phyloP scores from a whole-genome alignment of 2,329 filamentous ascomycete genomes.

The Xylaria sp. region DNA sequence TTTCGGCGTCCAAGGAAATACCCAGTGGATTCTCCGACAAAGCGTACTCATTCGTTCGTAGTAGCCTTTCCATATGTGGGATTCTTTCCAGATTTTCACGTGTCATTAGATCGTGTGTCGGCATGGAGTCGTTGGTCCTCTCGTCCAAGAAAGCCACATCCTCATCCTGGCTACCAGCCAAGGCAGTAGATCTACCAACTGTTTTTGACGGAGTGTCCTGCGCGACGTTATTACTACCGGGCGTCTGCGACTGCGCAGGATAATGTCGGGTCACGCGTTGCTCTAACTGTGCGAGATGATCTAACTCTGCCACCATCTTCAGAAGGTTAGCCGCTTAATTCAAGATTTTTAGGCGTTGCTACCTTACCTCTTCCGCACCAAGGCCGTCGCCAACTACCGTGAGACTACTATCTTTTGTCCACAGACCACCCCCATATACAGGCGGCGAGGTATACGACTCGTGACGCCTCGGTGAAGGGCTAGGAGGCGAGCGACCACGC shows the following conservation, averaged over 20 bases:
- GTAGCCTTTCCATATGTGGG: neutral
- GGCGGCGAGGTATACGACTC: conserved; percentile 34
- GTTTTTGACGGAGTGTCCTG: conserved; percentile 2
- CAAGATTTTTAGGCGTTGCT: conserved; percentile 22
- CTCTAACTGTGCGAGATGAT: conserved; percentile 21
- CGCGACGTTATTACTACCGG: neutral
- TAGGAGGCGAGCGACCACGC: conserved; percentile 51
- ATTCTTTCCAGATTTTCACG: conserved; percentile 8
- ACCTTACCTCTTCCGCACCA: conserved; percentile 19
- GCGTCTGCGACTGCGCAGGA: neutral
- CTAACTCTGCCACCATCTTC: conserved; percentile 23
- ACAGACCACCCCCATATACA: conserved; percentile 18
- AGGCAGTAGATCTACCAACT: conserved; percentile 13
- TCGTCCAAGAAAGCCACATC: conserved; percentile 10
- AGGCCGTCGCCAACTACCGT: conserved; percentile 18
- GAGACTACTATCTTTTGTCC: conserved; percentile 20
- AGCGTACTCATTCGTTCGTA: neutral
- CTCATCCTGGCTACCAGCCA: conserved; percentile 13
- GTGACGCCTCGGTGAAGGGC: conserved; percentile 42
- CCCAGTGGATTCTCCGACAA: neutral
- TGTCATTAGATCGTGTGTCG: conserved; percentile 7
- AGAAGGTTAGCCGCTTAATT: conserved; percentile 12
- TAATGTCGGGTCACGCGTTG: conserved; percentile 25
- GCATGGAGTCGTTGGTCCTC: conserved; percentile 12
- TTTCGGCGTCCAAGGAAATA: neutral